These are phyloP conservation scores for Albophoma yamanashiensis DNA, from an alignment of 2,329 filamentous ascomycete species.

Conservation along the genomic window DNA sequence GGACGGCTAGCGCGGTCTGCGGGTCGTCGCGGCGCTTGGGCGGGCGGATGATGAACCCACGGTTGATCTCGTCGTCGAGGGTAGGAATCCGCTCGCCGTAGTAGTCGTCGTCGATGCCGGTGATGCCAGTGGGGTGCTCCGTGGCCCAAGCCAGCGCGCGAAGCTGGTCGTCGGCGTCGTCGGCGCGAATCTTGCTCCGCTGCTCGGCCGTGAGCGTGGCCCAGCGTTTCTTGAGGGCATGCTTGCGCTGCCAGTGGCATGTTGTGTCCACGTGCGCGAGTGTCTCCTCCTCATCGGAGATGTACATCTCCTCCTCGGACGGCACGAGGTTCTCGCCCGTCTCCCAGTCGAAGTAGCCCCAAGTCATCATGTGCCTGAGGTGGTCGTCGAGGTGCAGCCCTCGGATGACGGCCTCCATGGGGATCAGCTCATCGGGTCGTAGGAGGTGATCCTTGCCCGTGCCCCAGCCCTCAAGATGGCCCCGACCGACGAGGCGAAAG, in stretches of 20 bases:
- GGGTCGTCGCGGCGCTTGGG: slow-evolving; percentile 1
- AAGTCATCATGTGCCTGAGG: slow-evolving; percentile 47
- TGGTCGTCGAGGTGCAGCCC: slow-evolving; percentile 41
- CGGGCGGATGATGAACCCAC: slow-evolving; percentile 18
- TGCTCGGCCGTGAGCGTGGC: slow-evolving; percentile 22
- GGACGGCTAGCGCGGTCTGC: slow-evolving; percentile 4
- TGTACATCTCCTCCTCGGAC: slow-evolving; percentile 37
- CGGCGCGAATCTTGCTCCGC: slow-evolving; percentile 24
- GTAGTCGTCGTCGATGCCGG: not conserved
- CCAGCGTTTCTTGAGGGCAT: slow-evolving; percentile 35
- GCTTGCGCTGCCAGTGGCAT: slow-evolving; percentile 31
- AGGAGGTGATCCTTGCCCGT: slow-evolving; percentile 32
- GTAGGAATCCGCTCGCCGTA: slow-evolving; percentile 4
- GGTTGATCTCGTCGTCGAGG: slow-evolving; percentile 21
- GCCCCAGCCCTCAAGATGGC: slow-evolving; percentile 48
- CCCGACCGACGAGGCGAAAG: slow-evolving; percentile 36
- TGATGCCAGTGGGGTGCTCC: slow-evolving; percentile 9
- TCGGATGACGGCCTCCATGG: slow-evolving; percentile 42
- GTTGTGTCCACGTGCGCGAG: slow-evolving; percentile 20
- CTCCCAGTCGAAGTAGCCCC: slow-evolving; percentile 47
- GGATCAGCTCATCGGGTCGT: slow-evolving; percentile 47
- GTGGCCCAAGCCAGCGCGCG: slow-evolving; percentile 22
- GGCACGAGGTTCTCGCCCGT: slow-evolving; percentile 41
- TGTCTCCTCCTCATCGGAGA: slow-evolving; percentile 33
- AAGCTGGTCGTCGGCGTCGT: slow-evolving; percentile 23